These are phyloP conservation scores for Mariannaea sp. DNA, from an alignment of 2,329 filamentous ascomycete genomes.

Conservation along the genomic window DNA sequence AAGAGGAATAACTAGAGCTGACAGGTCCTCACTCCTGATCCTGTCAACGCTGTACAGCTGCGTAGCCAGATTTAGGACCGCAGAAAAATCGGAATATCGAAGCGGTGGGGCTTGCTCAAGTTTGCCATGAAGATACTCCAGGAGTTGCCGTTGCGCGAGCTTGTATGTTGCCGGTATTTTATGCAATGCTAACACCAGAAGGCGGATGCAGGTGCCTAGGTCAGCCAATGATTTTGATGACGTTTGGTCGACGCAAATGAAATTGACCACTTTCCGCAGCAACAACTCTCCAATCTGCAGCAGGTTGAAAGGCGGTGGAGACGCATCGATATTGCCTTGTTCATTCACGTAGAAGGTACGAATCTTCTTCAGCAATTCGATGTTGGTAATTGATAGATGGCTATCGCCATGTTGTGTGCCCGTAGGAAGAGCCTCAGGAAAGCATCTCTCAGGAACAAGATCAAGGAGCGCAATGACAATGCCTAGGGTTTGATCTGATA, in stretches of 20 bases:
- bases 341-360: constrained; percentile 71
- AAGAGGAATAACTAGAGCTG: constrained; percentile 68
- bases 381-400: constrained; percentile 31
- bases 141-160: constrained; percentile 52
- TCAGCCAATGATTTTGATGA: constrained; percentile 50
- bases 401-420: constrained; percentile 10
- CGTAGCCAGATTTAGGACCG: constrained; percentile 61
- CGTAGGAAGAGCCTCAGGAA: constrained; percentile 44
- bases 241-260: constrained; percentile 54
- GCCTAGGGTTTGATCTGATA: constrained; percentile 45
- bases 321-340: constrained; percentile 70
- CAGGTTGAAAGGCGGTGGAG: constrained; percentile 62
- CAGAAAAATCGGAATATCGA: constrained; percentile 61
- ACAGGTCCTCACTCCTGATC: constrained; percentile 58
- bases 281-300: constrained; percentile 64
- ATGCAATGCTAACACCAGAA: constrained; percentile 62
- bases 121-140: constrained; percentile 56
- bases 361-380: constrained; percentile 65
- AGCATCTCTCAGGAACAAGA: constrained; percentile 67
- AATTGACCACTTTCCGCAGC: constrained; percentile 61
- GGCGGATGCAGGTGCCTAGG: constrained; percentile 61
- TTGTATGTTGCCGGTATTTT: constrained; percentile 54
- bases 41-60: constrained; percentile 60
- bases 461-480: constrained; percentile 64
- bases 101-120: constrained; percentile 47